Base-by-base conservation (phyloP, 345 rosid genomes). In the Mercurialis annua region DNA sequence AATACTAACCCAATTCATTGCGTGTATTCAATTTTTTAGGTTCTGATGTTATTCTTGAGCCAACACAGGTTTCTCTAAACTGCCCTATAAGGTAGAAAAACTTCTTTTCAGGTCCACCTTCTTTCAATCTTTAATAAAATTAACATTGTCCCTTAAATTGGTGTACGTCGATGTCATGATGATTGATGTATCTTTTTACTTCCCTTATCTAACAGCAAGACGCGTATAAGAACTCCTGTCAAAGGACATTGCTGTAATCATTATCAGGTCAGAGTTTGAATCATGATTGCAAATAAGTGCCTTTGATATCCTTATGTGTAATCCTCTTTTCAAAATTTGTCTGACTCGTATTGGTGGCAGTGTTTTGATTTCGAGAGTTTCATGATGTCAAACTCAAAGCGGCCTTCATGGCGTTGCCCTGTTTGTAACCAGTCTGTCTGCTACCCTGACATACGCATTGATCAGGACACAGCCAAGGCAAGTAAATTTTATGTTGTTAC, bases 321-420 rank as follows among this genome's bases (percentile, higher is more conserved):
- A 52, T 24, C 10, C 30, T 52, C 14, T 52, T 1, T 52, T 24
- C 15, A 27, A 55, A 49, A 2, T 10, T 27, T 4, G 10, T 12
- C 23, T 17, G 17, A 10, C 14, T 53, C 18, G 3, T 51, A 6
- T 53, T 53, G 16, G 5, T 55, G 36, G 5, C 34, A 55, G 71
- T 67, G 71, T 49, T 67, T 67, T 30, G 71, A 67, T 10, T 67
- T 6, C 6, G 26, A 44, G 27, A 67, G 58, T 20, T 67, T 54
- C 40, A 20, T 67, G 14, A 30, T 40, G n/a, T 6, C 43, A 27
- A 67, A 67, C 43, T 54, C 63, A 18, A 43, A 10, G 44, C 40
- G 51, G 60, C 70, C 70, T 36, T 54, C 27, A 16, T 66, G 70
- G 70, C 30, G 52, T 23, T 66, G 70, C 23, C 70, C 70, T 10